Evolutionary conservation across 495 filamentous ascomycete species (phyloP).

Genomic region (Xanthoparmelia taractica): DNA sequence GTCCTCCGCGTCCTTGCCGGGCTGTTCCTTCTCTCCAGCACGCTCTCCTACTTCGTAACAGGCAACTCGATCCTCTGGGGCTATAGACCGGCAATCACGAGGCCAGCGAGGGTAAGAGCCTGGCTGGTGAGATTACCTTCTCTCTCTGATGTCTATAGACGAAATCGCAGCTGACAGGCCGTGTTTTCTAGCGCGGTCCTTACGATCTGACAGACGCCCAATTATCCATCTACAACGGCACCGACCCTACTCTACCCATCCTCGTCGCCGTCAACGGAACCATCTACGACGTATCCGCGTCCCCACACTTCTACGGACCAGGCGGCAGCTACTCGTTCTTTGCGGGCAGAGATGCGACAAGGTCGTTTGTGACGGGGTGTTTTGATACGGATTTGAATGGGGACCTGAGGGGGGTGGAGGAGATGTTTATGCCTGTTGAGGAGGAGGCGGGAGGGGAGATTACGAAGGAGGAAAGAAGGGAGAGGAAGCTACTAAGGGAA

Average conservation of each 20-base stretch:
- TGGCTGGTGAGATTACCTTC: slow-evolving; percentile 46
- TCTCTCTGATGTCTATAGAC: neutral
- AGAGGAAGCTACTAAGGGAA: slow-evolving; percentile 37
- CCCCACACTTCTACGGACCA: slow-evolving; percentile 72
- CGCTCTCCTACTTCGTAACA: slow-evolving; percentile 76
- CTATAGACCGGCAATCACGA: slow-evolving; percentile 62
- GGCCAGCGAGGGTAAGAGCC: slow-evolving; percentile 51
- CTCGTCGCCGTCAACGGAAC: slow-evolving; percentile 88
- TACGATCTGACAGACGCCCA: slow-evolving; percentile 61
- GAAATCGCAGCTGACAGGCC: slow-evolving; percentile 22
- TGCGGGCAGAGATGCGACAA: slow-evolving; percentile 75
- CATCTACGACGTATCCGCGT: slow-evolving; percentile 85
- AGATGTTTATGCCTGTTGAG: slow-evolving; percentile 76
- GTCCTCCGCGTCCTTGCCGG: slow-evolving; percentile 65
- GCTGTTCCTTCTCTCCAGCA: slow-evolving; percentile 57
- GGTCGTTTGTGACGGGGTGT: slow-evolving; percentile 94
- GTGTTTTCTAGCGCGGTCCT: slow-evolving; percentile 39
- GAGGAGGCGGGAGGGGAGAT: slow-evolving; percentile 36
- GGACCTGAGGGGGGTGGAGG: slow-evolving; percentile 79
- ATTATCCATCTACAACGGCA: slow-evolving; percentile 71
- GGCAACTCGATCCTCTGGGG: slow-evolving; percentile 61
- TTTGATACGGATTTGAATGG: slow-evolving; percentile 70
- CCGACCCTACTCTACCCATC: slow-evolving; percentile 64
- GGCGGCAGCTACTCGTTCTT: slow-evolving; percentile 86
- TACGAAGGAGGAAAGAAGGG: slow-evolving; percentile 44